Base-by-base conservation (phyloP, 1,284 basidiomycete species). In the Ganoderma sp. region DNA sequence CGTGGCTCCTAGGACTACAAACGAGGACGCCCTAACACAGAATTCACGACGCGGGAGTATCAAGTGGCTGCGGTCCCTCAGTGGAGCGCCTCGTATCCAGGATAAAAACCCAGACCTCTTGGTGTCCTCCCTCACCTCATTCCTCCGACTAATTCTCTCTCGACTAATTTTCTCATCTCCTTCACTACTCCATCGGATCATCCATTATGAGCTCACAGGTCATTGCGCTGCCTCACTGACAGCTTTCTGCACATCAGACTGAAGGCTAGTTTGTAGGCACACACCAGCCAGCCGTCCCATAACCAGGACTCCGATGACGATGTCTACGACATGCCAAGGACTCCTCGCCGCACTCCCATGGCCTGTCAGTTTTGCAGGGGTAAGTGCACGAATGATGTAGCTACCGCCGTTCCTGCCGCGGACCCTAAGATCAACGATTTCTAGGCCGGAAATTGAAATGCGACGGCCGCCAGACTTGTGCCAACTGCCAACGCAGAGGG, bases 341-440 rank as follows among this genome's bases (percentile, higher is more conserved):
- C 78, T 6, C 78, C 78, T n/a, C 74, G 75, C 42, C 73, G 78
- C 28, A 79, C 78, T 0, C 76, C 77, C 1, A 76, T 79, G 75
- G 78, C 78, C 19, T 79, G 78, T 54, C 75, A 75, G 48, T 79
- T 79, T 67, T 79, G 78, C 61, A 65, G 78, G 72, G 77, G 78
- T 77, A 64, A 14, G 37, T 32, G 7, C 37, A 14, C 25, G 28
- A 56, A 19, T 32, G 62, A 19, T 19, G 22, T 48, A 12, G 48
- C 37, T 43, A 1, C 45, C 28, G 50, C 41, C 10, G 39, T 28
- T 19, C 52, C 52, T 28, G 32, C 39, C 15, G 14, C 41, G n/a
- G 32, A 50, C 15, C 59, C 63, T 67, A 52, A 65, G 63, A 48
- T 67, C 37, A 61, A 17, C 8, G 6, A 34, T 43, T 32, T 8